These are phyloP conservation scores for Flaveria brownii DNA, from an alignment of 129 eudicot species.

Conservation along the genomic window DNA sequence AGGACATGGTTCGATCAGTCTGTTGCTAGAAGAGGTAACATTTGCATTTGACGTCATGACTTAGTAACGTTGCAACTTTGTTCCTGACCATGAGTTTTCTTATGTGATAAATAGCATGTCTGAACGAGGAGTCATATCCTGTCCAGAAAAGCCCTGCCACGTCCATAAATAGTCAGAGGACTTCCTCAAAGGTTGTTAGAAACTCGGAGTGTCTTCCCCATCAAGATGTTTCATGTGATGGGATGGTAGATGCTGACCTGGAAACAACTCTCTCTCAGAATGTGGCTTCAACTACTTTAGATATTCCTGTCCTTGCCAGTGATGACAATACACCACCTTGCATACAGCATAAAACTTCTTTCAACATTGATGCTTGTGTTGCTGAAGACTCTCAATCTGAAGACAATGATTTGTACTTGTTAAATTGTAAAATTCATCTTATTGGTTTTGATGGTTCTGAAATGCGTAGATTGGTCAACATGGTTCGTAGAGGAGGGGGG, in stretches of 20 bases:
- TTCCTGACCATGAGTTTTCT: slow-evolving; percentile 25
- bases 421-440: slow-evolving; percentile 76
- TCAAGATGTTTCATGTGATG: slow-evolving; percentile 46
- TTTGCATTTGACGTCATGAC: neutral
- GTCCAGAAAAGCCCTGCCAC: slow-evolving; percentile 51
- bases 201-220: slow-evolving; percentile 44
- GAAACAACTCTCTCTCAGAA: slow-evolving; percentile 63
- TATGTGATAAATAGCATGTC: slow-evolving; percentile 59
- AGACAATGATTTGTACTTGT: slow-evolving; percentile 72
- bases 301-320: slow-evolving; percentile 36
- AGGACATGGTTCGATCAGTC: slow-evolving; percentile 90
- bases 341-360: slow-evolving; percentile 33
- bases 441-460: slow-evolving; percentile 80
- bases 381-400: slow-evolving; percentile 88
- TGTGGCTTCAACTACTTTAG: slow-evolving; percentile 48
- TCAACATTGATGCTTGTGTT: slow-evolving; percentile 52
- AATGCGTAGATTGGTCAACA: slow-evolving; percentile 72
- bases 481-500: slow-evolving; percentile 91
- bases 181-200: slow-evolving; percentile 35
- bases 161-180: slow-evolving; percentile 41
- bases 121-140: slow-evolving; percentile 82
- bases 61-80: slow-evolving; percentile 2
- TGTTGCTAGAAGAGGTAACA: slow-evolving; percentile 83
- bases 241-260: slow-evolving; percentile 51
- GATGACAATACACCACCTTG: slow-evolving; percentile 44